Percentiles rank a stretch among this genome's conserved stretches.
phyloP scores from a whole-genome alignment of 805 yeast genomes.

The Spathaspora arborariae region DNA sequence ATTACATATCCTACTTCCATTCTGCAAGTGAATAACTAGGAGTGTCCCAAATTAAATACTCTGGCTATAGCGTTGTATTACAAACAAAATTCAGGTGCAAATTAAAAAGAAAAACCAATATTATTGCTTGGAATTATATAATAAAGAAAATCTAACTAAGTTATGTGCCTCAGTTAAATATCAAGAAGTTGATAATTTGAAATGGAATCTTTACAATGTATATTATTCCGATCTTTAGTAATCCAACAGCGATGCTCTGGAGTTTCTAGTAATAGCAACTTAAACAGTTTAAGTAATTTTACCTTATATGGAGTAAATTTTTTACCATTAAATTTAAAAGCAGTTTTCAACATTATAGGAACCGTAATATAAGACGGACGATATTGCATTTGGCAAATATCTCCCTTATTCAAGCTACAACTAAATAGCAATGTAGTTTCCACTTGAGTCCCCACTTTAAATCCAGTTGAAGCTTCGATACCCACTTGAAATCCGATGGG shows the following conservation, averaged over 20 bases:
- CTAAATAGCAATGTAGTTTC: slow-evolving; percentile 1
- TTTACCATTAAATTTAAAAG: background rate
- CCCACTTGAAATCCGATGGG: slow-evolving; percentile 7
- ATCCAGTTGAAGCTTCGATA: slow-evolving; percentile 2
- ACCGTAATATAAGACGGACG: slow-evolving; percentile 5
- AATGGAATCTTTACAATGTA: slow-evolving; percentile 3
- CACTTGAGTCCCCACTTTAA: slow-evolving; percentile 6
- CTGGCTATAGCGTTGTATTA: too few relatives aligned
- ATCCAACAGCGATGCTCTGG: slow-evolving; percentile 8
- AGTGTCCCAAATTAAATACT: too few relatives aligned
- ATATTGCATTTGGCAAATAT: slow-evolving; percentile 8
- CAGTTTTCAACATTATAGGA: slow-evolving; percentile 1
- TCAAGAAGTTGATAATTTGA: background rate
- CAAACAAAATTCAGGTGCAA: too few relatives aligned
- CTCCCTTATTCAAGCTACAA: slow-evolving; percentile 2
- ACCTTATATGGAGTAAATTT: background rate
- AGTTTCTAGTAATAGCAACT: slow-evolving; percentile 5
- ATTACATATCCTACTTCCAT: too few relatives aligned
- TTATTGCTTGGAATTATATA: too few relatives aligned
- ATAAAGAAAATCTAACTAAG: background rate
- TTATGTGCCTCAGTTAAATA: background rate
- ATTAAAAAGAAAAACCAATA: too few relatives aligned
- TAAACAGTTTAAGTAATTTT: slow-evolving; percentile 2
- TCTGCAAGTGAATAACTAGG: too few relatives aligned
- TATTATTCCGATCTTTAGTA: slow-evolving; percentile 1